Percentiles rank a stretch among this genome's conserved stretches.
phyloP scores from a whole-genome alignment of 140 eudicot genomes.

The Bidens hawaiensis region DNA sequence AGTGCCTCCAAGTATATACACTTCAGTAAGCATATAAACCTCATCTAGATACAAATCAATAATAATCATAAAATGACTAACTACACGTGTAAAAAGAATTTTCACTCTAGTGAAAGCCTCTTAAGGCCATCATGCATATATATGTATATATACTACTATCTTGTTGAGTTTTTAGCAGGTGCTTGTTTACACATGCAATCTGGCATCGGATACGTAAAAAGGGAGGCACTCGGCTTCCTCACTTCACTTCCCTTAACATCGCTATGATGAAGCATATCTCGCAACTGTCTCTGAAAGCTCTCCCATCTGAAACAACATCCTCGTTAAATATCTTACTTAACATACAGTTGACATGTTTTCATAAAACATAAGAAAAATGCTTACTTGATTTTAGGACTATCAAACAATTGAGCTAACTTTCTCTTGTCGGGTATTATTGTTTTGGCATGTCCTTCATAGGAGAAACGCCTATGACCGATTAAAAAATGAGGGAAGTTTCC shows the following conservation, averaged over 20 bases:
- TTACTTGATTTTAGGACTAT: conserved; percentile 81
- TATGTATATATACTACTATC: conserved; percentile 16
- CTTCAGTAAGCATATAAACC: conserved; percentile 12
- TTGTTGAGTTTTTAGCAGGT: conserved; percentile 32
- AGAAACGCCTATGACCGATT: conserved; percentile 88
- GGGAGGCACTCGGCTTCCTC: conserved; percentile 76
- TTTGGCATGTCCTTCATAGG: conserved; percentile 90
- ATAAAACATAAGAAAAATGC: neutral
- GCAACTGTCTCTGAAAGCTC: conserved; percentile 64
- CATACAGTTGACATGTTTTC: neutral
- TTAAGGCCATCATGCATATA: conserved; percentile 5
- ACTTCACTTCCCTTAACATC: conserved; percentile 73
- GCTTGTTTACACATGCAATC: conserved; percentile 93
- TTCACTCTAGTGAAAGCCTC: conserved; percentile 15
- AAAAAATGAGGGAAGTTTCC: conserved; percentile 98
- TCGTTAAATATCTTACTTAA: too few relatives aligned
- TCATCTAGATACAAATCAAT: conserved; percentile 26
- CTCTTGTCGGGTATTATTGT: conserved; percentile 93
- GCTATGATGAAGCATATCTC: conserved; percentile 93
- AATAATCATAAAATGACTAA: conserved; percentile 13
- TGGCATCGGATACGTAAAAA: conserved; percentile 89
- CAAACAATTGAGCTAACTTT: conserved; percentile 75
- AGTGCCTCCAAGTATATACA: conserved; percentile 22
- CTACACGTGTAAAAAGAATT: conserved; percentile 20
- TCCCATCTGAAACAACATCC: conserved; percentile 62